phyloP scores from a whole-genome alignment of 2,329 filamentous ascomycete genomes.

The Phoma sp. region DNA sequence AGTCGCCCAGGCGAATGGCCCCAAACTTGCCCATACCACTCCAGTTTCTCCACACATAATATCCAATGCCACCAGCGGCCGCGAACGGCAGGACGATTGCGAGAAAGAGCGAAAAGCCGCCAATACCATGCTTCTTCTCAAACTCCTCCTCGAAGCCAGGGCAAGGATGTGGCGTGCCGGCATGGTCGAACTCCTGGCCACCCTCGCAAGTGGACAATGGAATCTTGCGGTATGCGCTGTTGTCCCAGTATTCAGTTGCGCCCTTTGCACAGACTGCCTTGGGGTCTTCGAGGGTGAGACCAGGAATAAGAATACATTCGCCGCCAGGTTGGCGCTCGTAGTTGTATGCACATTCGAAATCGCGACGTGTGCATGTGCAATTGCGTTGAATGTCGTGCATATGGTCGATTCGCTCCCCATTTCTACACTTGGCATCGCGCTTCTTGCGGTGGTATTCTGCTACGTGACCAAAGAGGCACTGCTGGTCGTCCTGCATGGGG shows the following conservation, averaged over 20 bases:
- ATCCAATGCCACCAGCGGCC: conserved; percentile 76
- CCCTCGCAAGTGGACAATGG: conserved; percentile 86
- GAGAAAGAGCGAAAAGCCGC: conserved; percentile 81
- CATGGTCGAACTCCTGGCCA: conserved; percentile 77
- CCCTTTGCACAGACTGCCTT: conserved; percentile 68
- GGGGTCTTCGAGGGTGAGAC: conserved; percentile 71
- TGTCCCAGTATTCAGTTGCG: conserved; percentile 80
- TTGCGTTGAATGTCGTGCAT: conserved; percentile 75
- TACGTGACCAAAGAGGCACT: conserved; percentile 92
- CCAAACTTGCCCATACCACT: conserved; percentile 89
- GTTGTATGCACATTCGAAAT: conserved; percentile 98
- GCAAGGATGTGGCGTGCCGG: conserved; percentile 68
- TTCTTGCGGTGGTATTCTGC: conserved; percentile 92
- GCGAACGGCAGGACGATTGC: conserved; percentile 79
- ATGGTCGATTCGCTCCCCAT: conserved; percentile 69
- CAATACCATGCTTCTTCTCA: conserved; percentile 72
- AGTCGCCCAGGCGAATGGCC: conserved; percentile 83
- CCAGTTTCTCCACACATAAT: conserved; percentile 86
- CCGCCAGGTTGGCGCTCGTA: conserved; percentile 81
- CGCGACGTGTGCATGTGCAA: conserved; percentile 82
- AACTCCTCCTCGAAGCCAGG: conserved; percentile 84
- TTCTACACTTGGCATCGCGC: conserved; percentile 79
- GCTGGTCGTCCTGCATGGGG: conserved; percentile 75
- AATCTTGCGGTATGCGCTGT: conserved; percentile 87
- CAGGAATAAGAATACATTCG: conserved; percentile 78